Evolutionary conservation across 805 yeast genomes (phyloP), one percentile per base, ranked within the genome.

Genomic region (Kazachstania martiniae): DNA sequence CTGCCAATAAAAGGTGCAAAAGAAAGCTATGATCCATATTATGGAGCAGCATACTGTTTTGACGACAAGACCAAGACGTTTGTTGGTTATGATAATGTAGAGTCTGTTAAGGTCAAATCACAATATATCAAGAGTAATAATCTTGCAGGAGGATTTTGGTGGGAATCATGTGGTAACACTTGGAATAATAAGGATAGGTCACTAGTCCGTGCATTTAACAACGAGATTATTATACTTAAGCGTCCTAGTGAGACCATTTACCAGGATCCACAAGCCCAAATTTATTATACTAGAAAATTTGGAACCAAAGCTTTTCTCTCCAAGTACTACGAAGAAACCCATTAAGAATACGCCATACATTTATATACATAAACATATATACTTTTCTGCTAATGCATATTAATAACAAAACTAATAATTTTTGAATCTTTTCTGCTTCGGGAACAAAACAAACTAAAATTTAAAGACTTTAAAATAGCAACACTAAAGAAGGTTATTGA

Each of bases 81-180:
- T 28, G 64, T 80, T 2, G 65, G 70, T 5, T 89, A 80, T 53
- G 98, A 89, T 50, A 78, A 70, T 39, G 62, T 61, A 0, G 59
- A 62, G 4, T 65, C 78, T 2, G 72, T 69, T 2, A 45, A 50
- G 7, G 44, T 45, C 12, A 91, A 89, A 51, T 85, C 84, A 0
- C 45, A 59, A 18, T 85, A 72, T 44, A 72, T 79, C 6, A 44
- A 41, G 25, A 43, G 54, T 14, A 53, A 59, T 5, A 47, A 61
- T 0, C 58, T 86, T 8, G 93, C 78, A 0, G 97, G 98, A 0
- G 94, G 82, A 0, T 77, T 91, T 73, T 87, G 83, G 78, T 89
- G 97, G 97, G 96, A 89, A 46, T 77, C 94, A 0, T 68, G 77
- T 36, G 95, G 94, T 2, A 94, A 85, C 47, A 46, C 56, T 2